Percentiles rank a stretch among this genome's conserved stretches.
Conservation (phyloP, 2,329 filamentous ascomycete species). For the Hypoxylon sp. region DNA sequence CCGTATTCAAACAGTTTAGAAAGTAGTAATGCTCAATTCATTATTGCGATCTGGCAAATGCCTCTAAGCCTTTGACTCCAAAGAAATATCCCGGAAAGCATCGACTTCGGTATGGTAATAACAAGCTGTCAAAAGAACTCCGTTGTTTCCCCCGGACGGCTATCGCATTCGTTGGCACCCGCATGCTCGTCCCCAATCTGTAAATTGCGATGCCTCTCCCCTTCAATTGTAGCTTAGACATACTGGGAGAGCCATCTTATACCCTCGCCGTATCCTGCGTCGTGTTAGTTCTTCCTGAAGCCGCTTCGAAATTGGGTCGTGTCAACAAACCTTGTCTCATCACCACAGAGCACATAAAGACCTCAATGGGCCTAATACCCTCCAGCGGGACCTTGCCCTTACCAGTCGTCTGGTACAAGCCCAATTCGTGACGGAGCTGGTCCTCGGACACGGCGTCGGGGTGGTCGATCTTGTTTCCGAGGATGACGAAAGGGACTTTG, state of each 20-base stretch:
- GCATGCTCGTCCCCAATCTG: conserved; percentile 32
- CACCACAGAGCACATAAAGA: conserved; percentile 99
- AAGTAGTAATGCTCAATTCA: conserved; percentile 40
- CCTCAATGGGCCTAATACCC: conserved; percentile 93
- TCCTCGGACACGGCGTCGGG: conserved; percentile 96
- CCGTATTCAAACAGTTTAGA: not conserved
- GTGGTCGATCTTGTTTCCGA: conserved; percentile 99
- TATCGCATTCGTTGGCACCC: conserved; percentile 40
- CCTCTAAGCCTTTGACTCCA: conserved; percentile 54
- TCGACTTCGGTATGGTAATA: conserved; percentile 48
- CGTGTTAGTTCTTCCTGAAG: conserved; percentile 41
- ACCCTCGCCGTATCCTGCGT: conserved; percentile 83
- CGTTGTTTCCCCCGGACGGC: conserved; percentile 45
- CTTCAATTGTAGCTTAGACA: conserved; percentile 70
- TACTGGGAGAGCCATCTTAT: conserved; percentile 96
- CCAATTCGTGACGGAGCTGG: conserved; percentile 90
- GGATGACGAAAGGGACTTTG: conserved; percentile 95
- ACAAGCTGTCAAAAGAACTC: conserved; percentile 48
- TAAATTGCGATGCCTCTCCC: conserved; percentile 23
- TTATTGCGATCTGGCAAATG: conserved; percentile 49
- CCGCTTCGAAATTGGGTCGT: conserved; percentile 8
- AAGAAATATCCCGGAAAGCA: conserved; percentile 51
- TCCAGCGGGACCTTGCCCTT: conserved; percentile 95
- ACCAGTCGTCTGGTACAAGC: conserved; percentile 95
- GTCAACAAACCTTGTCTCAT: conserved; percentile 85